Evolutionary conservation across 2,329 filamentous ascomycete species (phyloP).

Genomic region (Ambrosiella cleistominuta): DNA sequence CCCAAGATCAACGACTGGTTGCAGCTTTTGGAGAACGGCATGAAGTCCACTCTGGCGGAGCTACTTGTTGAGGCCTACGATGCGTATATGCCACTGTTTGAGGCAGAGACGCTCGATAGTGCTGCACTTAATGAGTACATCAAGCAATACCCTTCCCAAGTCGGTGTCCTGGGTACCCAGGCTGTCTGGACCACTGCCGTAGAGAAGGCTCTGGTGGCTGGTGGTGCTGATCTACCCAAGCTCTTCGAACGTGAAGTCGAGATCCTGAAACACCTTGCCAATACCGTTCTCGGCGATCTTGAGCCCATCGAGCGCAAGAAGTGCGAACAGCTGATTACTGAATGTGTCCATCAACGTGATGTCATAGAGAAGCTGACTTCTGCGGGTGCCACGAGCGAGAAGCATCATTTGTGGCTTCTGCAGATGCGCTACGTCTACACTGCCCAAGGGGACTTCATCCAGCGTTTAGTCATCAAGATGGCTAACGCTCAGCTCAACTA

Average conservation of each 20-base stretch:
- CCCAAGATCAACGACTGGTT: constrained; percentile 99
- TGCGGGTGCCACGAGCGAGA: constrained; percentile 53
- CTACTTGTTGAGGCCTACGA: constrained; percentile 72
- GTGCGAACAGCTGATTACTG: constrained; percentile 96
- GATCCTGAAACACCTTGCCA: constrained; percentile 68
- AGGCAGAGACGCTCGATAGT: constrained; percentile 50
- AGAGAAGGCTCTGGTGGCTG: constrained; percentile 55
- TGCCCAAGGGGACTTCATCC: constrained; percentile 55
- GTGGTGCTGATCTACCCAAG: constrained; percentile 47
- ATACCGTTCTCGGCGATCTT: constrained; percentile 78
- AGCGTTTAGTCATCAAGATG: constrained; percentile 83
- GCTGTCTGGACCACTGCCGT: constrained; percentile 85
- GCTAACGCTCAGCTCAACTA: constrained; percentile 91
- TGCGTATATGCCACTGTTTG: constrained; percentile 64
- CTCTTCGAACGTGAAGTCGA: constrained; percentile 72
- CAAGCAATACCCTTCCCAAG: constrained; percentile 70
- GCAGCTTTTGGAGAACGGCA: constrained; percentile 74
- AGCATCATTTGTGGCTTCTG: constrained; percentile 80
- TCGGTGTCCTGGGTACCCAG: constrained; percentile 87
- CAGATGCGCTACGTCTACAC: constrained; percentile 94
- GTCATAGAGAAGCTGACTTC: constrained; percentile 73
- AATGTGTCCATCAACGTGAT: constrained; percentile 95
- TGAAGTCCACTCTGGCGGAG: constrained; percentile 88
- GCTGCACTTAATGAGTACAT: constrained; percentile 65
- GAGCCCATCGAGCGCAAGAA: constrained; percentile 80